Evolutionary conservation across 2,329 filamentous ascomycete genomes (phyloP), one percentile per base, ranked within the genome.

Genomic region (Huntiella abstrusa): DNA sequence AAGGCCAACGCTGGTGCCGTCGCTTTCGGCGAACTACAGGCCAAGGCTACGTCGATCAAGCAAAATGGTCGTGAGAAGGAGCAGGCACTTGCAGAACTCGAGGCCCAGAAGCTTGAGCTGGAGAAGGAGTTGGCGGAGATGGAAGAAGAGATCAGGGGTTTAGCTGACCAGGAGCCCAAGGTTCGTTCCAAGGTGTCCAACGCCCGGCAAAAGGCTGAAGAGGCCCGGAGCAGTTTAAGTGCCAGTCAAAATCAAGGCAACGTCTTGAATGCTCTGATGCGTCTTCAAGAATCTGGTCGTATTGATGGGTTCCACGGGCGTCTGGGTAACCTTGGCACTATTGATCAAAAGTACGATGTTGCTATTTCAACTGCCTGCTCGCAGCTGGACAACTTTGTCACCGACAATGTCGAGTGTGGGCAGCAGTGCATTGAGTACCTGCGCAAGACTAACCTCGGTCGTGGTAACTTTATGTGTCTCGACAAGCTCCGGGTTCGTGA

Each of bases 391-490:
- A 94, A 96, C 58, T 87, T 98, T 62, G 88, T 98, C 7, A 93
- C 93, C 0, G 91, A 96, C 55, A 87, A 84, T 1, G 88, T 96
- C 11, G 91, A 96, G 56, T 83, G 86, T 49, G 91, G 87, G 52
- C 91, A 98, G 61, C 87, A 96, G 59, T 98, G 92, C 61, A 96
- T 98, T 52, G 91, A 96, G 58, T 91, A 98, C 57, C 71, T 98
- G 10, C 78, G 91, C 47, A 98, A 96, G 68, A 98, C 94, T 55
- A 95, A 95, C 54, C 77, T 98, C 3, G 91, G 91, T 10, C 78
- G 92, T 55, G 91, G 87, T 50, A 95, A 95, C 64, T 96, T 98
- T 60, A 96, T 98, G 56, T 83, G 91, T 53, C 71, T 98, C 12
- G 85, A 98, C 60, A 86, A 88, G 58, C 68, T 96, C 42, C 76